Evolutionary conservation across 805 yeast species (phyloP).

Genomic region (Cyberlindnera mississippiensis): DNA sequence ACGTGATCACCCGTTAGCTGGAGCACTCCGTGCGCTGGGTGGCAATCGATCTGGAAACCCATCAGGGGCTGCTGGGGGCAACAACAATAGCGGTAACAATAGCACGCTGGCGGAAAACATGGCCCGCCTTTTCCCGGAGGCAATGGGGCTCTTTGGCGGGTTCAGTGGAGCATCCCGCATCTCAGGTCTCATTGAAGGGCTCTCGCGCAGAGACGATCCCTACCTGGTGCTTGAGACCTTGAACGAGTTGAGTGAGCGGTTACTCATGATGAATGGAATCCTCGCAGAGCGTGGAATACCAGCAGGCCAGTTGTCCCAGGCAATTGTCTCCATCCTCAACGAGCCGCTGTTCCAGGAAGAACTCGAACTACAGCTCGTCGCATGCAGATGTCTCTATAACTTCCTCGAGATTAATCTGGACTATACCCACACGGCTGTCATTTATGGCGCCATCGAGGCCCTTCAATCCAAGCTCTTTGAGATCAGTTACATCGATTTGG

Average conservation of each 20-base stretch:
- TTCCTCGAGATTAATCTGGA: constrained; percentile 71
- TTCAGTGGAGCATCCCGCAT: constrained; percentile 23
- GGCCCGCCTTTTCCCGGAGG: constrained; percentile 37
- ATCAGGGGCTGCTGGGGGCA: constrained; percentile 20
- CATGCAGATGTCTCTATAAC: constrained; percentile 81
- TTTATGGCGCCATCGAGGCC: constrained; percentile 60
- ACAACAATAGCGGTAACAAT: constrained; percentile 1
- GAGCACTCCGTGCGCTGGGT: constrained; percentile 27
- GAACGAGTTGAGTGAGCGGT: constrained; percentile 57
- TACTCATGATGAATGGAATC: constrained; percentile 65
- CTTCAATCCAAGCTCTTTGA: constrained; percentile 65
- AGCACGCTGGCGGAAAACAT: constrained; percentile 24
- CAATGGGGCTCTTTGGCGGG: constrained; percentile 32
- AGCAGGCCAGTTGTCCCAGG: constrained; percentile 47
- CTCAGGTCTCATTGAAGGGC: constrained; percentile 21
- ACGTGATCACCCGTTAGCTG: constrained; percentile 25
- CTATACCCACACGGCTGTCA: constrained; percentile 56
- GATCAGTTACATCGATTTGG: constrained; percentile 81
- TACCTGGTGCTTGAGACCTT: constrained; percentile 59
- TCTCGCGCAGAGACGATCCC: constrained; percentile 43
- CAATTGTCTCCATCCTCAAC: constrained; percentile 53
- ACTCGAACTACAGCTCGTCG: constrained; percentile 75
- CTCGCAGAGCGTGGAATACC: constrained; percentile 65
- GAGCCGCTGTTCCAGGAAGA: constrained; percentile 58
- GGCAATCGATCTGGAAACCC: constrained; percentile 15